Conservation (phyloP, 495 filamentous ascomycete genomes). For the Rostrohypoxylon terebratum region DNA sequence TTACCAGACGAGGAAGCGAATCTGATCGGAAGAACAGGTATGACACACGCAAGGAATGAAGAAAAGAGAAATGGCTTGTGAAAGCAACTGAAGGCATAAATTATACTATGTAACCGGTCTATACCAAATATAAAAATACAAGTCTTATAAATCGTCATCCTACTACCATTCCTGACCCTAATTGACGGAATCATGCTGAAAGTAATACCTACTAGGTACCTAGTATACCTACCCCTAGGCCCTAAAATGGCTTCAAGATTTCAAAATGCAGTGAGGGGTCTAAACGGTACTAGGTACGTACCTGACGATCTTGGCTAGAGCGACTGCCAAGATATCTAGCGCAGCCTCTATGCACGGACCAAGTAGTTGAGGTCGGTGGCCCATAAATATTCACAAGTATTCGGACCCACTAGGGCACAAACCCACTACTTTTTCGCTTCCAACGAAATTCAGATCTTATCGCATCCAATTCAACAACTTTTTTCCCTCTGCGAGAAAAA, state of each 20-base stretch:
- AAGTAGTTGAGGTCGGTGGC: no score
- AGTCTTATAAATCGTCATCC: neutral
- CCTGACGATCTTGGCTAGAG: conserved; percentile 3
- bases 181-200: neutral
- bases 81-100: conserved; percentile 4
- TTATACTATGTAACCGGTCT: conserved; percentile 2
- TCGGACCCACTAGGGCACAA: conserved; percentile 47
- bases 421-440: conserved; percentile 47
- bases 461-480: conserved; percentile 36
- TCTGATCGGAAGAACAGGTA: conserved; percentile 17
- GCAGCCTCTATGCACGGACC: conserved; percentile 17
- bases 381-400: neutral
- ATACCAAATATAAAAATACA: neutral
- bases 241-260: neutral
- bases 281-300: conserved; percentile 1
- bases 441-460: conserved; percentile 32
- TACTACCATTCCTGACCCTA: neutral
- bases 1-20: neutral
- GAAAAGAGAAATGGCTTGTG: conserved; percentile 6
- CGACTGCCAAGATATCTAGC: neutral
- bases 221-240: neutral
- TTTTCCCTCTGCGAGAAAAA: conserved; percentile 32
- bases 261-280: neutral
- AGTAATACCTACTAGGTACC: no score
- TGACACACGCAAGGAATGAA: conserved; percentile 2